Evolutionary conservation across 192 early-diverging fungal species (phyloP).

Genomic region (Neocallimastix lanati): DNA sequence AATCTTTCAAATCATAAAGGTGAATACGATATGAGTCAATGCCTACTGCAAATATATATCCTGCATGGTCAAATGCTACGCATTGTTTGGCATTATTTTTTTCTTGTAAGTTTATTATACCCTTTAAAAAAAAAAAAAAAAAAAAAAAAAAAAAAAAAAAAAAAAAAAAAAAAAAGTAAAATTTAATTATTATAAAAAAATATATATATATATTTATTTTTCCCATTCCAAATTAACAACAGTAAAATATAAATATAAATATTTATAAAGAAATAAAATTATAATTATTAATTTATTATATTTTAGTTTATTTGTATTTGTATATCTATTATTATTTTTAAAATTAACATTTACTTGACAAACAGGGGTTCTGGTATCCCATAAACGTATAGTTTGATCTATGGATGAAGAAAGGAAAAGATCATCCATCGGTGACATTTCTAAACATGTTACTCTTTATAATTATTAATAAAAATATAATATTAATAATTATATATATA

Average conservation of each 20-base stretch:
- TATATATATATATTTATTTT: no score
- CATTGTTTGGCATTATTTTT: background rate
- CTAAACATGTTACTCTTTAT: slow-evolving; percentile 55
- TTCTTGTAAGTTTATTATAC: background rate
- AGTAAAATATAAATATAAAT: no score
- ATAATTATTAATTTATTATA: no score
- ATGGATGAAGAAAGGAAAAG: slow-evolving; percentile 58
- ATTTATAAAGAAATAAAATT: no score
- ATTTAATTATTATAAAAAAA: no score
- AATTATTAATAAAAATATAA: no score
- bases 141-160: no score
- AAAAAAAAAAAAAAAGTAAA: no score
- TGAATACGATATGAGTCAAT: background rate
- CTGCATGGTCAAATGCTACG: background rate
- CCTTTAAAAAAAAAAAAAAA: background rate
- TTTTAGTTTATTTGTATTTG: no score
- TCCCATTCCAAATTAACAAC: no score
- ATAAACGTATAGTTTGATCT: slow-evolving; percentile 62
- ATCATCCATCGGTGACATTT: slow-evolving; percentile 70
- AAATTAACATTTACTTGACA: slow-evolving; percentile 28
- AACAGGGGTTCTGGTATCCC: slow-evolving; percentile 54
- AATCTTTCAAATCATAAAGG: background rate
- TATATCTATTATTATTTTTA: no score
- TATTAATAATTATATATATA: no score
- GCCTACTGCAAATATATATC: background rate